Evolutionary conservation across 148 eudicot genomes (phyloP).

Genomic region (Vaccinium macrocarpon): DNA sequence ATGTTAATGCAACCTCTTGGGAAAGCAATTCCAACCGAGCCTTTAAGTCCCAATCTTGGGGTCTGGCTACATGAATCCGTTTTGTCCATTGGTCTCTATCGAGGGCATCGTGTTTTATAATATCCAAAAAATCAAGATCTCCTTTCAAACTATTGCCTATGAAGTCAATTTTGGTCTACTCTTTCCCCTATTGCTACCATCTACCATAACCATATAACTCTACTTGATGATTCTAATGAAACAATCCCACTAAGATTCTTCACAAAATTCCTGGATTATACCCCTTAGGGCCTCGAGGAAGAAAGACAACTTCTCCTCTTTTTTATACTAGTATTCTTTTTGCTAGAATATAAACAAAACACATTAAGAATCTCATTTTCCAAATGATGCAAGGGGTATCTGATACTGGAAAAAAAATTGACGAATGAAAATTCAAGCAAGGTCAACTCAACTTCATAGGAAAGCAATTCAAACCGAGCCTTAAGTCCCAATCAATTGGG

Average conservation of each 20-base stretch:
- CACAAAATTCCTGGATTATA: not conserved
- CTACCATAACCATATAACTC: not conserved
- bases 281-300: not conserved
- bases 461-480: not conserved
- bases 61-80: not conserved
- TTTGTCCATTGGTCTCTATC: not conserved
- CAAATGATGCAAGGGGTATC: not conserved
- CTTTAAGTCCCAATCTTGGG: not conserved
- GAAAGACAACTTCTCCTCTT: not conserved
- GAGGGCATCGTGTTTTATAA: not conserved
- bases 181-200: not conserved
- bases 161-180: not conserved
- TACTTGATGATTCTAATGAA: not conserved
- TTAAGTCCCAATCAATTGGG: not conserved
- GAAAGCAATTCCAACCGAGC: not conserved
- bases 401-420: not conserved
- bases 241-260: not conserved
- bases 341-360: not conserved
- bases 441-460: not conserved
- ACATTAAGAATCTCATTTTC: not conserved
- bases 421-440: not conserved
- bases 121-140: not conserved
- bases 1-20: not conserved
- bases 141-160: not conserved
- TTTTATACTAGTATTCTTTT: not conserved